phyloP scores from a whole-genome alignment of 306 rosid species.

The Vachellia pachyceras region DNA sequence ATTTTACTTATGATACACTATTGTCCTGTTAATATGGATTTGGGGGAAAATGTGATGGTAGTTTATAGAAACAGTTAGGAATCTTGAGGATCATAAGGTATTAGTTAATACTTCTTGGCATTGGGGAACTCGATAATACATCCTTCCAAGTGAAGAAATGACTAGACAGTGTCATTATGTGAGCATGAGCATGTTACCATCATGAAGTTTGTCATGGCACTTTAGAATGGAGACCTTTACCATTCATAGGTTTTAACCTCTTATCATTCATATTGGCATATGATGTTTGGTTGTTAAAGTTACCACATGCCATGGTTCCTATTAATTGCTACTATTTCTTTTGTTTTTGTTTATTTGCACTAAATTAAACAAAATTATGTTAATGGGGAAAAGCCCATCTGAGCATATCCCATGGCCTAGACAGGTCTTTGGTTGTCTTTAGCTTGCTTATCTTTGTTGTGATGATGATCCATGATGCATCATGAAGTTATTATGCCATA shows the following conservation, averaged over 20 bases:
- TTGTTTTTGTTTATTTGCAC: background rate
- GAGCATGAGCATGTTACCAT: conserved; percentile 14
- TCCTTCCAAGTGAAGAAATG: conserved; percentile 18
- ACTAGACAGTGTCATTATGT: conserved; percentile 19
- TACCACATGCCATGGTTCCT: background rate
- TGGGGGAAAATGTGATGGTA: conserved; percentile 4
- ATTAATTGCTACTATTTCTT: background rate
- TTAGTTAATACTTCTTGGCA: background rate
- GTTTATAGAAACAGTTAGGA: conserved; percentile 1
- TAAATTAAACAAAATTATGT: background rate
- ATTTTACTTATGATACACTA: background rate
- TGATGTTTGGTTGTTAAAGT: conserved; percentile 27
- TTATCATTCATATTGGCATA: conserved; percentile 8
- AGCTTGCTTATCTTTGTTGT: background rate
- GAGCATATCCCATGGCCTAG: background rate
- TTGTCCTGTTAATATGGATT: background rate
- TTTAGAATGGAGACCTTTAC: conserved; percentile 20
- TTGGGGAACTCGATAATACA: conserved; percentile 6
- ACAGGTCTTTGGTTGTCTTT: background rate
- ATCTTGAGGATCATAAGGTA: background rate
- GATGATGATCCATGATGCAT: conserved; percentile 1
- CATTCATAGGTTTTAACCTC: conserved; percentile 1
- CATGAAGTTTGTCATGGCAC: conserved; percentile 21
- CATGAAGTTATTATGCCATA: conserved; percentile 18
- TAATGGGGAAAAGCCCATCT: background rate